Evolutionary conservation across 345 rosid genomes (phyloP), one percentile per base, ranked within the genome.

Genomic region (Lepidium aucheri): DNA sequence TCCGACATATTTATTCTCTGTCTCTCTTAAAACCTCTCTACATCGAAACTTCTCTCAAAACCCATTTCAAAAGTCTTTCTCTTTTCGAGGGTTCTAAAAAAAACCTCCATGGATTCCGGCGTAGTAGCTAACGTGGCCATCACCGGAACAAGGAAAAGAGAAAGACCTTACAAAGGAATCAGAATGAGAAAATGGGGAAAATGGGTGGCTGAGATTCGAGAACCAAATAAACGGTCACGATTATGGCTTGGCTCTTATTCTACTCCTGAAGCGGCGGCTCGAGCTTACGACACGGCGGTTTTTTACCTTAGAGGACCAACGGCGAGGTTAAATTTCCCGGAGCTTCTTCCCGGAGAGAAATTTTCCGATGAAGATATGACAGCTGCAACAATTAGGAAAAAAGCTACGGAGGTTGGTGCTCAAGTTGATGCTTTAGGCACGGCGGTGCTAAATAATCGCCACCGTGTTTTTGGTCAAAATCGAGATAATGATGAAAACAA

Each of bases 161-260:
- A 82, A 55, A 78, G 86, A 67, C 83, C 77, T 2, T 94, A 82
- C 75, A 94, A 94, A 70, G 99, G 99, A 51, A 94, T 94, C 70
- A 85, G 99, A 91, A 94, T 94, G 99, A 82, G 99, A 76, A 94
- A 94, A 86, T 94, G 99, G 99, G 99, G 99, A 0, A 94, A 94
- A 73, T 94, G 99, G 99, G 99, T 94, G 17, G 99, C 99, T 3
- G 99, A 94, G 93, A 89, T 94, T 49, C 74, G 99, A 33, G 99
- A 94, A 75, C 99, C 99, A 0, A 94, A 94, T 65, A 94, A 94
- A 44, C 79, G 99, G 5, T 94, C 99, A 0, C 78, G 99, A 84
- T 76, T 94, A 68, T 94, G 99, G 99, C 86, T 94, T 0, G 99
- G 99, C 32, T 94, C 99, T 4, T 94, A 94, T 76, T 86, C 99